Evolutionary conservation across 2,329 filamentous ascomycete species (phyloP).

Genomic region (Pestalotiopsis fici): DNA sequence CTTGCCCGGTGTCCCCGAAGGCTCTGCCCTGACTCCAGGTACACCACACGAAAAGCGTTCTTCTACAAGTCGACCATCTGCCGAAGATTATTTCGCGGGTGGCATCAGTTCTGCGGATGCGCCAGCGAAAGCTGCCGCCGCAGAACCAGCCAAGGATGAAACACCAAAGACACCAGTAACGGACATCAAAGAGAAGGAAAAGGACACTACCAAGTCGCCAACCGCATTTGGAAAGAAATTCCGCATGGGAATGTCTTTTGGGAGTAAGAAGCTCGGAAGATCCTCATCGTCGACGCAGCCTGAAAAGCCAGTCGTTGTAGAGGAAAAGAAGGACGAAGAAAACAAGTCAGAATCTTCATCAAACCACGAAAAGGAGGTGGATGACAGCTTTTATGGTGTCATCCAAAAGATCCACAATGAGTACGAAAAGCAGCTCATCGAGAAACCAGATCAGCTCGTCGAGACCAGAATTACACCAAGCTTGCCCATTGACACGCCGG

Average conservation of each 20-base stretch:
- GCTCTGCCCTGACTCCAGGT: conserved; percentile 36
- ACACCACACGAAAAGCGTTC: conserved; percentile 56
- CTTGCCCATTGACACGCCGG: conserved; percentile 72
- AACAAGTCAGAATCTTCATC: conserved; percentile 58
- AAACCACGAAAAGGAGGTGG: conserved; percentile 70
- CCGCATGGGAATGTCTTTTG: conserved; percentile 57
- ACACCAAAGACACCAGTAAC: conserved; percentile 45
- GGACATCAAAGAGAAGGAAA: conserved; percentile 58
- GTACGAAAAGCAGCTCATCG: conserved; percentile 68
- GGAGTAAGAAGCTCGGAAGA: conserved; percentile 80
- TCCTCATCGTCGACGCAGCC: conserved; percentile 65
- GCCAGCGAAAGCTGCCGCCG: conserved; percentile 47
- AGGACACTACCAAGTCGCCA: conserved; percentile 56
- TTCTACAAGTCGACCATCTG: conserved; percentile 61
- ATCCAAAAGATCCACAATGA: conserved; percentile 72
- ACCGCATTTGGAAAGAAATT: conserved; percentile 44
- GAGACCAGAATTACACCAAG: conserved; percentile 70
- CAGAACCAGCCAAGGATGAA: conserved; percentile 37
- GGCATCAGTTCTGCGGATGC: conserved; percentile 51
- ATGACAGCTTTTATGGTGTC: conserved; percentile 73
- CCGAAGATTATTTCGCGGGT: conserved; percentile 78
- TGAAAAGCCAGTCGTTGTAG: conserved; percentile 71
- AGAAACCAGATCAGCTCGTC: conserved; percentile 53
- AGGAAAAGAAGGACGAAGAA: conserved; percentile 72
- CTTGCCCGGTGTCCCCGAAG: conserved; percentile 52